Evolutionary conservation across 2,329 filamentous ascomycete species (phyloP).

Genomic region (Monosporascus sp.): DNA sequence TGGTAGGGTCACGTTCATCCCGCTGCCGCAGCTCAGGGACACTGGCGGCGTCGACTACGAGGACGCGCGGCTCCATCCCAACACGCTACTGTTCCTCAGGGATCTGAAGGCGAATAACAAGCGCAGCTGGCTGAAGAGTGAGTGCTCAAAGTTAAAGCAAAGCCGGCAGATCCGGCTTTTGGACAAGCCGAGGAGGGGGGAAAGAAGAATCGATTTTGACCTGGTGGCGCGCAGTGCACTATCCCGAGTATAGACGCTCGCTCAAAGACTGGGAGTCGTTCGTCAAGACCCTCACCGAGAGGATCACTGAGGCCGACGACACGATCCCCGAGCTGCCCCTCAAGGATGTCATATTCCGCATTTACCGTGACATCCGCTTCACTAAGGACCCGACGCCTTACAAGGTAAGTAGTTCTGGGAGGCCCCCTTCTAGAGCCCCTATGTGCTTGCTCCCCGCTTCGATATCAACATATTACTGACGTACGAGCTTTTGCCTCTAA

Average conservation of each 20-base stretch:
- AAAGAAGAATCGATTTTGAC: too few species aligned
- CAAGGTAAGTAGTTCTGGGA: slow-evolving; percentile 52
- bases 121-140: slow-evolving; percentile 55
- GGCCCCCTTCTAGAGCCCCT: slow-evolving; percentile 7
- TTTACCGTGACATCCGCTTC: slow-evolving; percentile 83
- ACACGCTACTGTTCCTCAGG: slow-evolving; percentile 52
- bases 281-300: slow-evolving; percentile 65
- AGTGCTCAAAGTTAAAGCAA: slow-evolving; percentile 7
- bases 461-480: slow-evolving; percentile 5
- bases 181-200: too few species aligned
- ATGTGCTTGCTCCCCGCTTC: slow-evolving; percentile 1
- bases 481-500: background rate
- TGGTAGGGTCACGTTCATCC: slow-evolving; percentile 35
- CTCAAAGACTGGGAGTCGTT: slow-evolving; percentile 80
- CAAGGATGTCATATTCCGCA: slow-evolving; percentile 82
- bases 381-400: slow-evolving; percentile 81
- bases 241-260: slow-evolving; percentile 71
- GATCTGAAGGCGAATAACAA: slow-evolving; percentile 57
- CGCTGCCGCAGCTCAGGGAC: slow-evolving; percentile 35
- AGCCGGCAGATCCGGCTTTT: too few species aligned
- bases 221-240: slow-evolving; percentile 54
- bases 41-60: slow-evolving; percentile 42
- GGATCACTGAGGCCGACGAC: slow-evolving; percentile 66
- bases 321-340: slow-evolving; percentile 81
- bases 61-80: slow-evolving; percentile 49